Evolutionary conservation across 1,284 basidiomycete genomes (phyloP).

Genomic region (Papiliotrema flavescens): DNA sequence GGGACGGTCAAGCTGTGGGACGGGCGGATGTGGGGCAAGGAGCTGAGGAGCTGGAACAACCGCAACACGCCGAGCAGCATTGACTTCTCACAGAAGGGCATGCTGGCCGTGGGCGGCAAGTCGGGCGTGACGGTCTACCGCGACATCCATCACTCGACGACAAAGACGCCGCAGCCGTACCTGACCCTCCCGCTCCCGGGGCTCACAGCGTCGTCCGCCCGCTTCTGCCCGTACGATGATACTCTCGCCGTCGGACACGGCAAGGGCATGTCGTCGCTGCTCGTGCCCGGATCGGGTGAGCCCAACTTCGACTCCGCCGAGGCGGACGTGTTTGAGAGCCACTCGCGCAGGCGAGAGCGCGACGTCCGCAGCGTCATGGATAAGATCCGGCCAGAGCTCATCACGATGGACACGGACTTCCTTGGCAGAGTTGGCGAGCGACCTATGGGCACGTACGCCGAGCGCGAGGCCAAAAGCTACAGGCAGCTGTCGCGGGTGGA

Average conservation of each 20-base stretch:
- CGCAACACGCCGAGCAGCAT: slow-evolving; percentile 53
- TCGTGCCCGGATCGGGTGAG: slow-evolving; percentile 90
- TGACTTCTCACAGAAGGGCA: slow-evolving; percentile 63
- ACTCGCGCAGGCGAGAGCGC: slow-evolving; percentile 74
- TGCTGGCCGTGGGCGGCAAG: slow-evolving; percentile 75
- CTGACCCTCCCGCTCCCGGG: slow-evolving; percentile 62
- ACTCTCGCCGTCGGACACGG: slow-evolving; percentile 70
- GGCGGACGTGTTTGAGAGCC: slow-evolving; percentile 91
- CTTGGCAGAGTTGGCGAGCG: slow-evolving; percentile 67
- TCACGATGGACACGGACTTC: slow-evolving; percentile 82
- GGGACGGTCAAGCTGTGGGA: slow-evolving; percentile 93
- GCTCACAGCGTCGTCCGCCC: slow-evolving; percentile 61
- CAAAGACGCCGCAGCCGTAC: slow-evolving; percentile 65
- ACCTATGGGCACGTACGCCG: slow-evolving; percentile 55
- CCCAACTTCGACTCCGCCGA: slow-evolving; percentile 91
- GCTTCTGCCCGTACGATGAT: slow-evolving; percentile 90
- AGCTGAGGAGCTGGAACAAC: slow-evolving; percentile 73
- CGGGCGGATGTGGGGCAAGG: slow-evolving; percentile 86
- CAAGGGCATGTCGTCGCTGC: slow-evolving; percentile 72
- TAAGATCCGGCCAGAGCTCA: slow-evolving; percentile 94
- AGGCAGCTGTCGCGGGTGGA: slow-evolving; percentile 69
- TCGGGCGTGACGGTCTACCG: slow-evolving; percentile 70
- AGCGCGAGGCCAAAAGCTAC: slow-evolving; percentile 58
- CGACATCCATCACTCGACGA: slow-evolving; percentile 15
- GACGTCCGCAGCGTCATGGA: slow-evolving; percentile 89